Conservation (phyloP, 2,329 filamentous ascomycete species). For the Cladobotryum protrusum region DNA sequence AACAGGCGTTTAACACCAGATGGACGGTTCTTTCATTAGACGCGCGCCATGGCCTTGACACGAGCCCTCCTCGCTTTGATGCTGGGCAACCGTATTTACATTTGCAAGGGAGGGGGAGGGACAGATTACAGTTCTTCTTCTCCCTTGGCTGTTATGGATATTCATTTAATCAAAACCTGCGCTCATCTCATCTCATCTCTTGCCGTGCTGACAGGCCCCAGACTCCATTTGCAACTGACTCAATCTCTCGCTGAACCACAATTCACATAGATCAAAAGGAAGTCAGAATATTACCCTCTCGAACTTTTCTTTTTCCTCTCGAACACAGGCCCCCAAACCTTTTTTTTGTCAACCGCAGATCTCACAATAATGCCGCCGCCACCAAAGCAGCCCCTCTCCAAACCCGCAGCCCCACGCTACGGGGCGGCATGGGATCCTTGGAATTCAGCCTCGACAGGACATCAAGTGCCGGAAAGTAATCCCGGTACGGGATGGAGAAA, state of each 20-base stretch:
- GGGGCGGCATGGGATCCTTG: constrained; percentile 55
- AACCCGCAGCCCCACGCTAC: constrained; percentile 34
- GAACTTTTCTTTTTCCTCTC: neutral
- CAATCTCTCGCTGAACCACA: too few relatives aligned
- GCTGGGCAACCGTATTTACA: neutral
- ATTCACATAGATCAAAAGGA: neutral
- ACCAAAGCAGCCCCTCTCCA: neutral
- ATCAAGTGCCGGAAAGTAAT: constrained; percentile 67
- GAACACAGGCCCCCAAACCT: too few relatives aligned
- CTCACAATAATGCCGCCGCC: neutral
- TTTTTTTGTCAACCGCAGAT: too few relatives aligned
- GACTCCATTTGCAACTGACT: too few relatives aligned
- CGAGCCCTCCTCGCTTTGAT: neutral
- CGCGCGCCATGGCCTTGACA: constrained; percentile 16
- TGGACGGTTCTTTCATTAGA: constrained; percentile 11
- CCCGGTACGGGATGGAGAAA: constrained; percentile 64
- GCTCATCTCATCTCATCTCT: too few relatives aligned
- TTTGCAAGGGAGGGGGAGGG: neutral
- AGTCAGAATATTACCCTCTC: neutral
- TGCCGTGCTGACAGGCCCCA: too few relatives aligned
- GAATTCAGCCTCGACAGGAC: constrained; percentile 70
- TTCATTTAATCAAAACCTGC: too few relatives aligned
- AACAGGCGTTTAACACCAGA: constrained; percentile 14
- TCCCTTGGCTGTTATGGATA: neutral
- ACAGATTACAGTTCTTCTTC: too few relatives aligned